Conservation (phyloP, 106 monocot genomes). For the Phalaenopsis aphrodite region DNA sequence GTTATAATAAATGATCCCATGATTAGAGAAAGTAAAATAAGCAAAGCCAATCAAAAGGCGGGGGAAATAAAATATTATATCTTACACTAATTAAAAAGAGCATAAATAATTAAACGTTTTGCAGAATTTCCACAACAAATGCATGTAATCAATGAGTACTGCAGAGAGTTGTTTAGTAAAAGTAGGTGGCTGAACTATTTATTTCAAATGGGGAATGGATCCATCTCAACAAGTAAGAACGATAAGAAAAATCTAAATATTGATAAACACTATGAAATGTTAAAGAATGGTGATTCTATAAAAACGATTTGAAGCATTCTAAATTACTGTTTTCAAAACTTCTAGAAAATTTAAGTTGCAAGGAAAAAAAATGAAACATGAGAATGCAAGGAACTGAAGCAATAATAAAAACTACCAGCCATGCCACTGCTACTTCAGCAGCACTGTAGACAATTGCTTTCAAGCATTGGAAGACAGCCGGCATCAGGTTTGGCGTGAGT, state of each 20-base stretch:
- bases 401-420: conserved; percentile 55
- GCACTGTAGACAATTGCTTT: conserved; percentile 81
- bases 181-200: not conserved
- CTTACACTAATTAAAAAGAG: too few species aligned
- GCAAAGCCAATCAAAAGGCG: not conserved
- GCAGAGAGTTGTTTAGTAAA: not conserved
- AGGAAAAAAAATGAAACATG: not conserved
- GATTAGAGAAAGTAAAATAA: not conserved
- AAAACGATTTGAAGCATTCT: not conserved
- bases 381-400: not conserved
- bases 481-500: conserved; percentile 76
- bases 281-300: not conserved
- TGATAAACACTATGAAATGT: not conserved
- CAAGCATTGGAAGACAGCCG: conserved; percentile 84
- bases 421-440: conserved; percentile 75
- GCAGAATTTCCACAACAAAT: not conserved
- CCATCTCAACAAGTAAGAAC: not conserved
- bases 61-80: not conserved
- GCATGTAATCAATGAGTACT: not conserved
- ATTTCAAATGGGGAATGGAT: not conserved
- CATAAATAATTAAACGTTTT: not conserved
- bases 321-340: not conserved
- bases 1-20: too few species aligned
- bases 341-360: not conserved
- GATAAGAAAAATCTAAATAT: not conserved